A percentile compares a stretch with the other conserved stretches of the same genome.
Conservation (phyloP, 257 asterid species). For the Verbena officinalis region DNA sequence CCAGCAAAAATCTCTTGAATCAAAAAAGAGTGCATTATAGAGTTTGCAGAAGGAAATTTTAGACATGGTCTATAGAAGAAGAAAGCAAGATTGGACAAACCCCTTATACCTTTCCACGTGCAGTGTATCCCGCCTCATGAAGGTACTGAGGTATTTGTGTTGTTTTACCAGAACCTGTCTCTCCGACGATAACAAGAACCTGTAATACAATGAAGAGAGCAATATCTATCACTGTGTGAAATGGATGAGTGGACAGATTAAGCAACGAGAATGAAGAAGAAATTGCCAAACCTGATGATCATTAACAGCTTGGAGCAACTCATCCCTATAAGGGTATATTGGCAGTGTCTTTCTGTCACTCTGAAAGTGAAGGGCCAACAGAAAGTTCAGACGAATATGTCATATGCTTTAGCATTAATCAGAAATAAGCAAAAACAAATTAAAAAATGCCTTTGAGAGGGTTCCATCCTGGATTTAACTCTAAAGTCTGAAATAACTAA, state of each 20-base stretch:
- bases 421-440: background rate
- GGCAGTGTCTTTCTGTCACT: conserved; percentile 88
- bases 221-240: background rate
- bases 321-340: conserved; percentile 73
- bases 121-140: conserved; percentile 88
- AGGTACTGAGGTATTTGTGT: conserved; percentile 96
- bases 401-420: conserved; percentile 15
- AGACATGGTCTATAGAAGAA: background rate
- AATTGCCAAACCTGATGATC: conserved; percentile 70
- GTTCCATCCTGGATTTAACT: background rate
- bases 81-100: conserved; percentile 10
- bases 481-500: background rate
- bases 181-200: conserved; percentile 97
- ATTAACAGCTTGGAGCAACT: conserved; percentile 70
- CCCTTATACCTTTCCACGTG: conserved; percentile 66
- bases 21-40: conserved; percentile 12
- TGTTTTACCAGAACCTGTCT: conserved; percentile 95
- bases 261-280: conserved; percentile 20
- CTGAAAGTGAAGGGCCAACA: conserved; percentile 42
- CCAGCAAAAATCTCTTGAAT: conserved; percentile 9
- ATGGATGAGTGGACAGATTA: conserved; percentile 8
- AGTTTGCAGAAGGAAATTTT: conserved; percentile 9
- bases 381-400: conserved; percentile 20
- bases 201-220: conserved; percentile 32
- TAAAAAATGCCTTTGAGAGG: background rate